A percentile compares a stretch with the other conserved stretches of the same genome.
phyloP scores from a whole-genome alignment of 495 filamentous ascomycete genomes.

The Xylaria scruposa region DNA sequence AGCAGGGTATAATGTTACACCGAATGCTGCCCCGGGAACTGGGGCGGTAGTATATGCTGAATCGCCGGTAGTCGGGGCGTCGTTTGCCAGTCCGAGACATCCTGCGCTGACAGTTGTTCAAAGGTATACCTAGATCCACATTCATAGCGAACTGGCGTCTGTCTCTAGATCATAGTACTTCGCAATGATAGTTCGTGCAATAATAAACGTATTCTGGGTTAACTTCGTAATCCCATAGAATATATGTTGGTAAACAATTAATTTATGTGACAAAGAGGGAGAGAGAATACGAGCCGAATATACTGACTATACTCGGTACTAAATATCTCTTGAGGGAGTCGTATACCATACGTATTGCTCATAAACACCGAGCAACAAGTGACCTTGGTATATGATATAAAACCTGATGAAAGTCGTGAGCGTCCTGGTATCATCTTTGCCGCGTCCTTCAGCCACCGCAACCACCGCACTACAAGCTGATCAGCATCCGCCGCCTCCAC shows the following conservation, averaged over 20 bases:
- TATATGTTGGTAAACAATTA: background rate
- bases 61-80: background rate
- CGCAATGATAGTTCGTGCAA: background rate
- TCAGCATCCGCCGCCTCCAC: constrained; percentile 2
- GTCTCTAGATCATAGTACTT: background rate
- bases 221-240: background rate
- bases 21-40: background rate
- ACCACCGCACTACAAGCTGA: background rate
- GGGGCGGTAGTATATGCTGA: background rate
- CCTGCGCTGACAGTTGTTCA: background rate
- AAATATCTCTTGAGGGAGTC: background rate
- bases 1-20: background rate
- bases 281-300: background rate
- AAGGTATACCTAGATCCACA: background rate
- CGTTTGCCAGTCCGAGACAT: background rate
- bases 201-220: constrained; percentile 1
- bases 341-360: background rate
- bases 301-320: background rate
- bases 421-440: background rate
- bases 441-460: background rate
- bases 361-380: background rate
- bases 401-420: background rate
- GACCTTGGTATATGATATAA: background rate
- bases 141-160: background rate
- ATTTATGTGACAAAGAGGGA: background rate